phyloP scores from a whole-genome alignment of 176 grass and related monocot species.

The Oryza longistaminata region DNA sequence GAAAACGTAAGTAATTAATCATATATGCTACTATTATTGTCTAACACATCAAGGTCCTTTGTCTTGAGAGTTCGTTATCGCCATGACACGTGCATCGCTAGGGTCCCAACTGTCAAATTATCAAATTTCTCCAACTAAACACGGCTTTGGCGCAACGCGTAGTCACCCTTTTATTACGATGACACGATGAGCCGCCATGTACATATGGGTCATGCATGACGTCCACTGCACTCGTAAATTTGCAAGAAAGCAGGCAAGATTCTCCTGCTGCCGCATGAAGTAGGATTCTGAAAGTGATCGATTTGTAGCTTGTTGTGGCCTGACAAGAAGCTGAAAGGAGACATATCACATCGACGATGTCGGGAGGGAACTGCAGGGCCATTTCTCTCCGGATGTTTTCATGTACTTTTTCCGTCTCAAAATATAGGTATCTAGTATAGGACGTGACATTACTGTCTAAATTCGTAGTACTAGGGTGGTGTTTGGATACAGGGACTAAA shows the following conservation, averaged over 20 bases:
- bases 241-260: not conserved
- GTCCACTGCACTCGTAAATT: not conserved
- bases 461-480: too few relatives aligned
- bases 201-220: slow-evolving; percentile 12
- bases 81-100: too few relatives aligned
- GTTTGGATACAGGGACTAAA: too few relatives aligned
- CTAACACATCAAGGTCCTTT: not conserved
- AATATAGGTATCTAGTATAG: too few relatives aligned
- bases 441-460: too few relatives aligned
- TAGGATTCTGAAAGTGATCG: not conserved
- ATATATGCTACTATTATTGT: not conserved
- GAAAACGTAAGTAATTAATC: not conserved
- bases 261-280: not conserved
- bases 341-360: slow-evolving; percentile 10
- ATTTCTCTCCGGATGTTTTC: too few relatives aligned
- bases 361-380: not conserved
- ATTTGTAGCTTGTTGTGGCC: not conserved
- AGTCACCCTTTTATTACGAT: not conserved
- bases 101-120: too few relatives aligned
- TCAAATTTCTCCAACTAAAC: not conserved
- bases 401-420: too few relatives aligned
- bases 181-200: not conserved
- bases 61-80: not conserved
- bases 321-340: not conserved
- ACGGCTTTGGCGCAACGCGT: not conserved